These are phyloP conservation scores for Euphrasia confusa DNA, from an alignment of 257 asterid genomes.

Conservation along the genomic window DNA sequence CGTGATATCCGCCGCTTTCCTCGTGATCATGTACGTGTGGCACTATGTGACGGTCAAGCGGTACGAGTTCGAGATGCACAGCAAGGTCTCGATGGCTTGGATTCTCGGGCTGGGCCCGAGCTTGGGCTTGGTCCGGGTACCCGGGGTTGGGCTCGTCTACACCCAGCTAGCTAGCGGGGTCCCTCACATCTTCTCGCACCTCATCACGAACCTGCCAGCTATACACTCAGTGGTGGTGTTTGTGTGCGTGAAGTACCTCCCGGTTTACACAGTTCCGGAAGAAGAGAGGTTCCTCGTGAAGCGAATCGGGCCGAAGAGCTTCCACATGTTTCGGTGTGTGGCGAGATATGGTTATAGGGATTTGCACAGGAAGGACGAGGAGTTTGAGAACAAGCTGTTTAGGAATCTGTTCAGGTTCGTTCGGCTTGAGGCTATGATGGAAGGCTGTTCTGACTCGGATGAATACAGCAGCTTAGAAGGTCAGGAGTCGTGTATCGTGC, in stretches of 20 bases:
- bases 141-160: constrained; percentile 94
- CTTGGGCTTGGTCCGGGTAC: constrained; percentile 92
- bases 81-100: constrained; percentile 99
- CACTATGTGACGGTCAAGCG: constrained; percentile 87
- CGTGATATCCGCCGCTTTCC: constrained; percentile 82
- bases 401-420: constrained; percentile 67
- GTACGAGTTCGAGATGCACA: constrained; percentile 89
- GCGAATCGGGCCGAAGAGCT: constrained; percentile 88
- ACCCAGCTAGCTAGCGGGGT: constrained; percentile 98
- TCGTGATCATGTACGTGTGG: constrained; percentile 83
- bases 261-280: constrained; percentile 88
- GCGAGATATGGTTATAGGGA: constrained; percentile 93
- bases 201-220: constrained; percentile 89
- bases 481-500: constrained; percentile 20
- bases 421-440: constrained; percentile 94
- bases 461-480: constrained; percentile 39
- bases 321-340: constrained; percentile 93
- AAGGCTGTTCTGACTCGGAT: constrained; percentile 89
- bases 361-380: constrained; percentile 83
- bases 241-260: constrained; percentile 90
- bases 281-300: constrained; percentile 88
- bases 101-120: constrained; percentile 94
- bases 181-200: constrained; percentile 90
- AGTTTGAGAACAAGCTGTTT: constrained; percentile 83
- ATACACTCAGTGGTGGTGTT: constrained; percentile 85